Evolutionary conservation across 2,329 filamentous ascomycete species (phyloP).

Genomic region (Colletotrichum trifolii): DNA sequence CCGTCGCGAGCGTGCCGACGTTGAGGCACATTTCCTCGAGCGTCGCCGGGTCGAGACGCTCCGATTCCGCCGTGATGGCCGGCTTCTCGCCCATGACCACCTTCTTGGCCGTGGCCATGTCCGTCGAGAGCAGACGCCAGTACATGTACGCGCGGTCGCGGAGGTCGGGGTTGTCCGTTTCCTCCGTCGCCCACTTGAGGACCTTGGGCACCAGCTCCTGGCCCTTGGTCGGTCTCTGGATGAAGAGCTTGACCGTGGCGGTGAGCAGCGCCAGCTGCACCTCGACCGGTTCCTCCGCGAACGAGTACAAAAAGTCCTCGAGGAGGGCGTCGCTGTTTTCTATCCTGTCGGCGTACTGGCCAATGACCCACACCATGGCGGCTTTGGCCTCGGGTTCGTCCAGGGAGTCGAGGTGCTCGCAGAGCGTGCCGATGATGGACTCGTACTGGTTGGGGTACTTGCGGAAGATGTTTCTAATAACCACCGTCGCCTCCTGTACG

Average conservation of each 20-base stretch:
- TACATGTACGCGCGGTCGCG: conserved; percentile 99
- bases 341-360: conserved; percentile 96
- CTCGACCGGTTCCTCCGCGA: conserved; percentile 93
- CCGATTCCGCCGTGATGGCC: conserved; percentile 93
- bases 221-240: conserved; percentile 93
- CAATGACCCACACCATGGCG: conserved; percentile 99
- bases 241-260: conserved; percentile 97
- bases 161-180: conserved; percentile 98
- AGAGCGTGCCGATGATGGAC: conserved; percentile 94
- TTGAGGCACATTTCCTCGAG: conserved; percentile 98
- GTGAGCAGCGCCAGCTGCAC: conserved; percentile 95
- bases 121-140: conserved; percentile 94
- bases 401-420: conserved; percentile 94
- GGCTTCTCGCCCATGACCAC: conserved; percentile 99
- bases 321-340: conserved; percentile 95
- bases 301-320: conserved; percentile 94
- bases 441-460: conserved; percentile 99
- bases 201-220: conserved; percentile 94
- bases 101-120: conserved; percentile 85
- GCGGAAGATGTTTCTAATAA: conserved; percentile 98
- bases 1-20: conserved; percentile 94
- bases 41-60: conserved; percentile 90
- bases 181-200: conserved; percentile 97
- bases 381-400: conserved; percentile 98
- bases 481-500: conserved; percentile 97